Evolutionary conservation across 192 early-diverging fungal species (phyloP), one percentile per base, ranked within the genome.

Genomic region (Phycomyces blakesleeanus): DNA sequence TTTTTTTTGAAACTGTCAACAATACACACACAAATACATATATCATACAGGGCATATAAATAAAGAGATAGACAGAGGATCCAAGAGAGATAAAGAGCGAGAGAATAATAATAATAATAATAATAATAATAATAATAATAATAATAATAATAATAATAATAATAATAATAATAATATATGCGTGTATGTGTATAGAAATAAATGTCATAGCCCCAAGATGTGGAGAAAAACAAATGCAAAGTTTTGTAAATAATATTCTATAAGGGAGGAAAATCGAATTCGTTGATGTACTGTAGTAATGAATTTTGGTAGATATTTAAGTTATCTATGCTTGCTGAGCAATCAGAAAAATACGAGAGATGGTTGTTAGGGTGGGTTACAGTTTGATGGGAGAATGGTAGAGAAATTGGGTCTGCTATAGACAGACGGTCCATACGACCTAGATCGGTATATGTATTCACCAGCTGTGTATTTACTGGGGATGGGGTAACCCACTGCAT

Each of bases 31-130:
- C 29, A 34, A 34, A 34, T 34, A 5, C 29, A 34, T 34, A 34
- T 34, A 61, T 61, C 21, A 50, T 38, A 25, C 2, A 24, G 15
- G 25, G 25, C 7, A 51, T 24, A 16, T 9, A 63, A 54, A 53
- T 29, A 37, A 27, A 62, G 18, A 40, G 11, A 38, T 2, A 38
- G 15, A 37, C 2, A 16, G 34, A 53, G 24, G 53, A n/a, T n/a
- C n/a, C n/a, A 38, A 54, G 25, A 63, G 55, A n/a, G 51, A 54
- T 15, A 22, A n/a, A 27, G 39, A 41, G 21, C 38, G 7, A 53
- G n/a, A 53, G 14, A 15, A 40, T 25, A n/a, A 39, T 9, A 47
- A 54, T 15, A 63, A n/a, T n/a, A n/a, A n/a, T n/a, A n/a, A n/a
- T n/a, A n/a, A n/a, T n/a, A n/a, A n/a, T n/a, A n/a, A n/a, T n/a